Conservation (phyloP, 2,329 filamentous ascomycete species). For the Lecanicillium sp. region DNA sequence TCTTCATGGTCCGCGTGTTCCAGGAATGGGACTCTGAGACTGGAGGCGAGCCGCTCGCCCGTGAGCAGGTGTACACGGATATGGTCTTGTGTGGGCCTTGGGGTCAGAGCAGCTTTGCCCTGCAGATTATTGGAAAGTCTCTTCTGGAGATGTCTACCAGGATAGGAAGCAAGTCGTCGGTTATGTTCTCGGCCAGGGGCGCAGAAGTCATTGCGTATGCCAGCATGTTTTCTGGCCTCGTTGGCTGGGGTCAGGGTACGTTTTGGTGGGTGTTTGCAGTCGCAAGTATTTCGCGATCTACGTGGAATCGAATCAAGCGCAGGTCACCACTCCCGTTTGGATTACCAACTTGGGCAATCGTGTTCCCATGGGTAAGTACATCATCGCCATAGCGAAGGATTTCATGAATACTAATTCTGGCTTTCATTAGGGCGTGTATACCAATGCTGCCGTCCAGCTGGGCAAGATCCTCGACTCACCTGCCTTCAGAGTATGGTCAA, state of each 20-base stretch:
- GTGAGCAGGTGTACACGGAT: conserved; percentile 21
- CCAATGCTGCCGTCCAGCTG: conserved; percentile 27
- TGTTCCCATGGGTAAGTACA: conserved; percentile 29
- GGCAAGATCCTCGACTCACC: conserved; percentile 27
- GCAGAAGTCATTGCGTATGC: conserved; percentile 20
- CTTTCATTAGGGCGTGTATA: conserved; percentile 26
- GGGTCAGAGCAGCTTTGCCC: conserved; percentile 28
- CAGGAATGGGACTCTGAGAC: conserved; percentile 11
- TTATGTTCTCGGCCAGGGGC: conserved; percentile 22
- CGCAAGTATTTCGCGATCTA: conserved; percentile 18
- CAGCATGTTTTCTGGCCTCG: conserved; percentile 27
- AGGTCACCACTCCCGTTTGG: conserved; percentile 17
- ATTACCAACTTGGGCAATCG: conserved; percentile 24
- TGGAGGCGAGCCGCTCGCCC: background rate
- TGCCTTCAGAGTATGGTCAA: conserved; percentile 29
- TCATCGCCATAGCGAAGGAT: background rate
- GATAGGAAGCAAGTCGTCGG: conserved; percentile 16
- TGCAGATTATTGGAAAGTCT: conserved; percentile 26
- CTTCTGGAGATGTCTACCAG: conserved; percentile 24
- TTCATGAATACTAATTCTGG: background rate
- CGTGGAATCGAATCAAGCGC: conserved; percentile 13
- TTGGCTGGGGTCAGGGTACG: conserved; percentile 29
- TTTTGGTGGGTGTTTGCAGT: conserved; percentile 34
- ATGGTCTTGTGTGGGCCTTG: conserved; percentile 32
- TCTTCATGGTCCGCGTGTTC: conserved; percentile 25